Base-by-base conservation (phyloP, 805 yeast genomes). In the Lipomyces mesembrius region DNA sequence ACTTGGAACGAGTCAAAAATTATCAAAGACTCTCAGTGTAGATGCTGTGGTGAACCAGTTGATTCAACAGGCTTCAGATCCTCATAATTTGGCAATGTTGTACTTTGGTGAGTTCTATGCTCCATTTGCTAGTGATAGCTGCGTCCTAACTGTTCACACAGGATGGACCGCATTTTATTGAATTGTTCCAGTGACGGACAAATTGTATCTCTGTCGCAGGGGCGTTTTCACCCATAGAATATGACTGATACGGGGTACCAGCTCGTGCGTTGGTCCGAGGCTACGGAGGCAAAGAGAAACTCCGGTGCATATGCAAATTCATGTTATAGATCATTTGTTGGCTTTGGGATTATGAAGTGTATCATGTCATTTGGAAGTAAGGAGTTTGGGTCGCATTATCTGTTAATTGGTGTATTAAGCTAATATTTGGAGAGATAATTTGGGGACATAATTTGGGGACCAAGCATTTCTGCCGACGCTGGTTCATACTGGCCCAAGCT, bases 21-120 rank as follows among this genome's bases (percentile, higher is more conserved):
- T 94, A 56, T 89, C 90, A 0, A 83, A 83, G 46, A 90, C 88
- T 0, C 80, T 95, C 60, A 91, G 92, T 74, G 85, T 85, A 7
- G 97, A 92, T 72, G 97, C 98, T 0, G 86, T 86, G 0, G 94
- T 94, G 1, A 83, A 94, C 63, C 95, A 90, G 74, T 79, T 94
- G 69, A 86, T 93, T 6, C 86, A 85, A 56, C 90, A 89, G 66
- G 97, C 99, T 0, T 82, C 87, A 0, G 88, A 86, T 74, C 81
- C 83, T 4, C 78, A 81, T 4, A 91, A 92, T 71, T 79, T 95
- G 59, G 89, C 95, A 0, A 76, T 88, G 32, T 85, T 95, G 4
- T 95, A 87, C 75, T 82, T 86, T 75, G 98, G 98, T 1, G 89
- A 96, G 97, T 64, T 11, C 7, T 29, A 5, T 14, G 25, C 3